Evolutionary conservation across 768 basidiomycete genomes (phyloP).

Genomic region (Lenzites betulinus): DNA sequence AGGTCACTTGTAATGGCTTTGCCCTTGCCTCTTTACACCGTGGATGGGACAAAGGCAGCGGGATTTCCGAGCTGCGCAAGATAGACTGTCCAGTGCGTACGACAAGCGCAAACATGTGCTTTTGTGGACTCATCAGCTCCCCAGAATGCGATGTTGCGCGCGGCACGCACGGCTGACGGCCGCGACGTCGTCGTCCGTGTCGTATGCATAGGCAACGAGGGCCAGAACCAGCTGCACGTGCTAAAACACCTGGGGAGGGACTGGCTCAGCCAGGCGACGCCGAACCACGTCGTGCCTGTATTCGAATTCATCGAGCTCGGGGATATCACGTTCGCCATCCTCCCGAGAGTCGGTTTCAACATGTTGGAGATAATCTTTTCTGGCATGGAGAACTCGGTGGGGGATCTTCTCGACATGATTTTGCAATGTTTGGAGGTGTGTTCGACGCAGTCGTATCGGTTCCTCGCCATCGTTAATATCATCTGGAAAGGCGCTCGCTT

Average conservation of each 20-base stretch:
- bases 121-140: neutral
- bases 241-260: constrained; percentile 26
- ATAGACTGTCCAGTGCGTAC: neutral
- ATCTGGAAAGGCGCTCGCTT: neutral
- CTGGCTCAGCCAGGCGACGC: constrained; percentile 3
- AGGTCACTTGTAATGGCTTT: neutral
- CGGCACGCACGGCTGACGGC: neutral
- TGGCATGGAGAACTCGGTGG: constrained; percentile 35
- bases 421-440: constrained; percentile 35
- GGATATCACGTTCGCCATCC: constrained; percentile 33
- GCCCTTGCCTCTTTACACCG: neutral
- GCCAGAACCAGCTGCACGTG: constrained; percentile 21
- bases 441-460: neutral
- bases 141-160: neutral
- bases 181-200: constrained; percentile 13
- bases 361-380: constrained; percentile 15
- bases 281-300: constrained; percentile 34
- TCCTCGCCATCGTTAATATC: neutral
- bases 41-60: neutral
- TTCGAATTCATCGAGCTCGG: constrained; percentile 29
- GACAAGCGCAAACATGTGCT: too few relatives aligned
- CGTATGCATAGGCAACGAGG: neutral
- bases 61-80: neutral
- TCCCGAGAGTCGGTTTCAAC: constrained; percentile 26
- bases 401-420: constrained; percentile 35